A percentile compares a stretch with the other conserved stretches of the same genome.
These are phyloP conservation scores for Aspergillus sclerotiicarbonarius DNA, from an alignment of 495 filamentous ascomycete species.

Conservation along the genomic window DNA sequence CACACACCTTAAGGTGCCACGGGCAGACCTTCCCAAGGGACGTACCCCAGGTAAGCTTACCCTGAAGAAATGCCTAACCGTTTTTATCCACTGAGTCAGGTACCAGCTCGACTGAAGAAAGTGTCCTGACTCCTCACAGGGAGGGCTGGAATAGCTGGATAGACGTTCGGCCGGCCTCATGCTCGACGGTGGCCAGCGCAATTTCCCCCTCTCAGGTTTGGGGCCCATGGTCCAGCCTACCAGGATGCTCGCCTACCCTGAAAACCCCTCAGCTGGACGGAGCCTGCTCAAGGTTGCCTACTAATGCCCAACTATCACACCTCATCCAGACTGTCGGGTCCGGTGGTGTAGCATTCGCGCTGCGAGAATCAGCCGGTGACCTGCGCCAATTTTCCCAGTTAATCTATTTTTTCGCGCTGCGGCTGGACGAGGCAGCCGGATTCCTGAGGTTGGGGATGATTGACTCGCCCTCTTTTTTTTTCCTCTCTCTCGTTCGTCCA, in stretches of 20 bases:
- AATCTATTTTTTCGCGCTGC: slow-evolving; percentile 5
- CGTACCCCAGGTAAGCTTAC: slow-evolving; percentile 8
- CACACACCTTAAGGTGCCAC: not conserved
- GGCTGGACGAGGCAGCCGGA: not conserved
- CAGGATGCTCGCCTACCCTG: slow-evolving; percentile 4
- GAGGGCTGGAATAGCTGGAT: no score
- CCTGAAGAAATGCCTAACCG: slow-evolving; percentile 4
- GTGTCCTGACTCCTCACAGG: no score
- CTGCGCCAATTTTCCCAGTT: slow-evolving; percentile 4
- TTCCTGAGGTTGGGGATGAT: not conserved
- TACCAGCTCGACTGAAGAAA: no score
- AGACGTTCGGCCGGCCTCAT: no score
- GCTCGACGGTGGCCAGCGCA: not conserved
- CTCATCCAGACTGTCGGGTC: slow-evolving; percentile 29
- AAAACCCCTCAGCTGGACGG: slow-evolving; percentile 18
- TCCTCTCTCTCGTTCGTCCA: not conserved
- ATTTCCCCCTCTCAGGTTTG: not conserved
- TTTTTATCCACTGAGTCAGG: slow-evolving; percentile 1
- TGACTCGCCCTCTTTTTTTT: not conserved
- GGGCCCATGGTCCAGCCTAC: not conserved
- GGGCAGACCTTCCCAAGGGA: not conserved
- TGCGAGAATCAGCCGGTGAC: slow-evolving; percentile 19
- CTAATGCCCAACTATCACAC: slow-evolving; percentile 31
- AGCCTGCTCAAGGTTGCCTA: slow-evolving; percentile 17
- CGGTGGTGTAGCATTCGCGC: slow-evolving; percentile 17